Conservation (phyloP, 306 rosid species). For the Cucurbita maxima region DNA sequence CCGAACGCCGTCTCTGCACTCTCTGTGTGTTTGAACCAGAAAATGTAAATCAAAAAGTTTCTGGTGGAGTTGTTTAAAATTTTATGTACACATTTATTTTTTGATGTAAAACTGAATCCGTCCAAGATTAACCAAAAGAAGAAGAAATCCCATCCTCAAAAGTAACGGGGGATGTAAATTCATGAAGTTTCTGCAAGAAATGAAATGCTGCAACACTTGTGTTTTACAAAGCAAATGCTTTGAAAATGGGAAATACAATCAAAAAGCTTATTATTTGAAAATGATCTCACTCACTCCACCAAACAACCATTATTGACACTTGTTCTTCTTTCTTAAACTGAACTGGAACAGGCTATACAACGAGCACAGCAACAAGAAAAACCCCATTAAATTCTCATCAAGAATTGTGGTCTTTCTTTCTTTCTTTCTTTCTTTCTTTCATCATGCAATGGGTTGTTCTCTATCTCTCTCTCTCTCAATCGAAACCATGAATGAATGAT, state of each 20-base stretch:
- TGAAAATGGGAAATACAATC: neutral
- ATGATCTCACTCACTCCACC: neutral
- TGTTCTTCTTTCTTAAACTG: neutral
- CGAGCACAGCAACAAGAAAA: neutral
- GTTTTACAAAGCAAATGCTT: neutral
- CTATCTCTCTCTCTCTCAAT: conserved; percentile 1
- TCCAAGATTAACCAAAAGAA: neutral
- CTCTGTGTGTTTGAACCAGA: neutral
- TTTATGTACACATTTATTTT: neutral
- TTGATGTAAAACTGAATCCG: neutral
- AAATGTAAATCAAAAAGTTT: neutral
- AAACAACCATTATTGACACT: neutral
- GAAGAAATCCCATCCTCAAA: neutral
- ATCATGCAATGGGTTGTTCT: no score
- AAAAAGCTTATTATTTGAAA: neutral
- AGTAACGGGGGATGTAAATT: neutral
- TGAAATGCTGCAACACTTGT: neutral
- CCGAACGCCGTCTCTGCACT: neutral
- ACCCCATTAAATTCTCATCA: neutral
- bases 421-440: neutral
- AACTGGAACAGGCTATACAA: conserved; percentile 5
- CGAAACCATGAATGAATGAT: conserved; percentile 26
- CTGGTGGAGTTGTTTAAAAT: neutral
- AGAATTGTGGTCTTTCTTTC: neutral
- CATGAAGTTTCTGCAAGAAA: conserved; percentile 4